A percentile compares a stretch with the other conserved stretches of the same genome.
Conservation (phyloP, 306 rosid genomes). For the Rosa rugosa region DNA sequence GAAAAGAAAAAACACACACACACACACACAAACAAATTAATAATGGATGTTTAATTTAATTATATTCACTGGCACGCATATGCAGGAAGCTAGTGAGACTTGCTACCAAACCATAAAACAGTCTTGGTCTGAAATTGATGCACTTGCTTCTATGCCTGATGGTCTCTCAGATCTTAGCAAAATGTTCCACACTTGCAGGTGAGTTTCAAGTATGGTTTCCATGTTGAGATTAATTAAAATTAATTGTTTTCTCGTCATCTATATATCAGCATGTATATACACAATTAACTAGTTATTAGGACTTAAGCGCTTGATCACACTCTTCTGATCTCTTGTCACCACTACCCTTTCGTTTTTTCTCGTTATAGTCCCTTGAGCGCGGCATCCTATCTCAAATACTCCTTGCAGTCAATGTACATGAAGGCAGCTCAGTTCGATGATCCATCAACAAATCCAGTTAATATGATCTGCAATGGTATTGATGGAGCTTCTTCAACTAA, state of each 20-base stretch:
- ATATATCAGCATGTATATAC: too few relatives aligned
- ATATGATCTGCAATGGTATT: slow-evolving; percentile 42
- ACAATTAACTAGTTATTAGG: not conserved
- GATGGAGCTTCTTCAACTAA: slow-evolving; percentile 34
- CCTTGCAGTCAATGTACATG: slow-evolving; percentile 21
- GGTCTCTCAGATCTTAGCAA: slow-evolving; percentile 48
- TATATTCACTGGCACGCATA: not conserved
- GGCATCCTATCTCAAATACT: slow-evolving; percentile 21
- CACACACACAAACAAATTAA: too few relatives aligned
- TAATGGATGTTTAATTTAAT: not conserved
- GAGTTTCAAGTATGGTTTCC: not conserved
- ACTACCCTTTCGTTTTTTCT: not conserved
- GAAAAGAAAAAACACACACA: too few relatives aligned
- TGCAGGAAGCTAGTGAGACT: slow-evolving; percentile 50
- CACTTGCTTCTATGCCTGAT: slow-evolving; percentile 29
- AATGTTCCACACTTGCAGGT: slow-evolving; percentile 52
- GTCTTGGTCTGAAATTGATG: slow-evolving; percentile 58
- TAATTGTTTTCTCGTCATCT: too few relatives aligned
- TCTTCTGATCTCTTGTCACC: not conserved
- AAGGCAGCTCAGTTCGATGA: slow-evolving; percentile 45
- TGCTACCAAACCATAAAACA: slow-evolving; percentile 46
- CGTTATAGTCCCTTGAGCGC: slow-evolving; percentile 31
- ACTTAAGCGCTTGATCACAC: too few relatives aligned
- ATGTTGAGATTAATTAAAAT: not conserved
- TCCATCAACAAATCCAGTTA: slow-evolving; percentile 47